Evolutionary conservation across 768 basidiomycete species (phyloP).

Genomic region (Tremella mesenterica): DNA sequence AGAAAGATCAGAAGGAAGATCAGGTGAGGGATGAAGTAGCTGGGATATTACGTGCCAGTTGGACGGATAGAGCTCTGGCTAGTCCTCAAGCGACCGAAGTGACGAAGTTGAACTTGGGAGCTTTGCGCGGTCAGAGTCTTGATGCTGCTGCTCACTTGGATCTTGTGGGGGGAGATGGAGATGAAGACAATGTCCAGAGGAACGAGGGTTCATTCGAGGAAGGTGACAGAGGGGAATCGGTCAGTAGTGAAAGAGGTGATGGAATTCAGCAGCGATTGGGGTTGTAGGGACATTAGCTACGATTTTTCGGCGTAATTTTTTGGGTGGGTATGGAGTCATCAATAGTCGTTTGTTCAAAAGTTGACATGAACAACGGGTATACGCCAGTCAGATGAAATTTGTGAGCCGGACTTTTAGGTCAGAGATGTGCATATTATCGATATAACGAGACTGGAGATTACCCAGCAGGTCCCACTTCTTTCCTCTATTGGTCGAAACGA

Average conservation of each 20-base stretch:
- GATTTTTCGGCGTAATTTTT: too few relatives aligned
- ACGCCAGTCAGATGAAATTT: too few relatives aligned
- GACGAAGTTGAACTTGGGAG: background rate
- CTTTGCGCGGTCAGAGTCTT: background rate
- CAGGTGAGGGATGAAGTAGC: conserved; percentile 16
- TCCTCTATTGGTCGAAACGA: too few relatives aligned
- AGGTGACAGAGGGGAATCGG: conserved; percentile 21
- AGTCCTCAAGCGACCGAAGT: conserved; percentile 6
- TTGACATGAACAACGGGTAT: too few relatives aligned
- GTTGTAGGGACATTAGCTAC: too few relatives aligned
- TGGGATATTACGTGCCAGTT: conserved; percentile 25
- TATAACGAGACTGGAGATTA: too few relatives aligned
- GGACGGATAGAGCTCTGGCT: conserved; percentile 17
- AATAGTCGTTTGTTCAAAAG: too few relatives aligned
- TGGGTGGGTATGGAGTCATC: too few relatives aligned
- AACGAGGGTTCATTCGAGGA: conserved; percentile 3
- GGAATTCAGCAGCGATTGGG: conserved; percentile 28
- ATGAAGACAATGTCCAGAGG: background rate
- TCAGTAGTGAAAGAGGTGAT: background rate
- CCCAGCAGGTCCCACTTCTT: too few relatives aligned
- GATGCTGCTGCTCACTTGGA: too few relatives aligned
- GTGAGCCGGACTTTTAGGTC: too few relatives aligned
- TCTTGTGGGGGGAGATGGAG: background rate
- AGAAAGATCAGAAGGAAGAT: conserved; percentile 8
- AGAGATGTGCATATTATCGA: too few relatives aligned